These are phyloP conservation scores for Vishniacozyma victoriae DNA, from an alignment of 768 basidiomycete genomes.

Conservation along the genomic window DNA sequence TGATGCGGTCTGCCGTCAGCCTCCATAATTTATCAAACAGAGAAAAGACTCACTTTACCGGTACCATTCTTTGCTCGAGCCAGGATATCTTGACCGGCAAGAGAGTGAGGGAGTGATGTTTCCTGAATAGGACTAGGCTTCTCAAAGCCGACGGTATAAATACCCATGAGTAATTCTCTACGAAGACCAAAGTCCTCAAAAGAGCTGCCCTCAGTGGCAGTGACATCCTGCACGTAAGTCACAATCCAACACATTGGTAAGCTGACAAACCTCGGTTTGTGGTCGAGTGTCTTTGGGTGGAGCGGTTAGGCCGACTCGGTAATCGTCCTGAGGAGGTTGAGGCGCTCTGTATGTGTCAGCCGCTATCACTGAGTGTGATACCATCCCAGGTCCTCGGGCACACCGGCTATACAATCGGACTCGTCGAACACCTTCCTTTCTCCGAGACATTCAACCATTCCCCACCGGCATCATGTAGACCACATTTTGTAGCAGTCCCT, in stretches of 20 bases:
- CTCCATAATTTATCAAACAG: not conserved
- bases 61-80: slow-evolving; percentile 56
- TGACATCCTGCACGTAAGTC: slow-evolving; percentile 61
- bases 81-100: slow-evolving; percentile 78
- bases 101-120: slow-evolving; percentile 92
- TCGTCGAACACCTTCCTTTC: not conserved
- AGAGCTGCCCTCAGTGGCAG: slow-evolving; percentile 83
- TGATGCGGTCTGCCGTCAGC: slow-evolving; percentile 73
- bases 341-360: no score
- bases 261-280: slow-evolving; percentile 68
- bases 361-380: no score
- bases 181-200: slow-evolving; percentile 91
- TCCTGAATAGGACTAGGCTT: slow-evolving; percentile 97
- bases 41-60: slow-evolving; percentile 51
- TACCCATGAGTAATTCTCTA: slow-evolving; percentile 97
- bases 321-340: slow-evolving; percentile 47
- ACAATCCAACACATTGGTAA: not conserved
- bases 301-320: slow-evolving; percentile 72
- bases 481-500: no score
- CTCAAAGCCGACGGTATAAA: slow-evolving; percentile 92
- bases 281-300: slow-evolving; percentile 89
- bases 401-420: not conserved
- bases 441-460: not conserved
- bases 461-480: not conserved
- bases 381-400: not conserved